Evolutionary conservation across 768 basidiomycete genomes (phyloP).

Genomic region (Candolleomyces eurysporus): DNA sequence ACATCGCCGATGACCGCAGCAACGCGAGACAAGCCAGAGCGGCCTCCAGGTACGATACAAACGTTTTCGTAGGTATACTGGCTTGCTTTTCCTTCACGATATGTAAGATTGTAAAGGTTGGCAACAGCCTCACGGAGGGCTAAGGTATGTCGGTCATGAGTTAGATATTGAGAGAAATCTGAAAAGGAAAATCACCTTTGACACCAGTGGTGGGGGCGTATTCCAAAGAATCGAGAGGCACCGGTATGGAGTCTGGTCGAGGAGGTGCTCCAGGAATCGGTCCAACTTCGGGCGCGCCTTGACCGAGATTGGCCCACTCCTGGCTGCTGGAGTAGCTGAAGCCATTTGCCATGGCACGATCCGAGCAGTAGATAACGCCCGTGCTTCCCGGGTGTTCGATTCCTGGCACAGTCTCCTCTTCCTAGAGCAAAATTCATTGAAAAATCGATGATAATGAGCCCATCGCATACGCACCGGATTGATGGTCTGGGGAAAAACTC

Average conservation of each 20-base stretch:
- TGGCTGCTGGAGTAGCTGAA: slow-evolving; percentile 77
- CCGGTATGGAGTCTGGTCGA: slow-evolving; percentile 61
- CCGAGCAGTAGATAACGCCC: slow-evolving; percentile 81
- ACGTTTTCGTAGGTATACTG: slow-evolving; percentile 92
- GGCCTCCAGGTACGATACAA: slow-evolving; percentile 93
- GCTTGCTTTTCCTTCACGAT: slow-evolving; percentile 75
- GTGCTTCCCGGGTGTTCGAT: slow-evolving; percentile 74
- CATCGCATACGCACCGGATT: slow-evolving; percentile 52
- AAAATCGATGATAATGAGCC: neutral
- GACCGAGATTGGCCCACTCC: slow-evolving; percentile 89
- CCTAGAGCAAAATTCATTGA: slow-evolving; percentile 35
- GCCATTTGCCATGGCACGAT: slow-evolving; percentile 94
- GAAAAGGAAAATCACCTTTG: slow-evolving; percentile 47
- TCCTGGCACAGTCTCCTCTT: slow-evolving; percentile 89
- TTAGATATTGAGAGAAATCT: neutral
- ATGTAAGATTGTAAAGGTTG: slow-evolving; percentile 82
- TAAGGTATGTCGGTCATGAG: slow-evolving; percentile 22
- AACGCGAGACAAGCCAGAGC: slow-evolving; percentile 84
- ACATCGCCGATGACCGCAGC: slow-evolving; percentile 92
- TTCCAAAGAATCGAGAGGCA: slow-evolving; percentile 74
- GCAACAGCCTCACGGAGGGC: slow-evolving; percentile 89
- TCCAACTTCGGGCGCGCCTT: slow-evolving; percentile 89
- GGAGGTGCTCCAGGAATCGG: slow-evolving; percentile 72
- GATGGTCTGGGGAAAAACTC: slow-evolving; percentile 62
- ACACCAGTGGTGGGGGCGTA: slow-evolving; percentile 94